Conservation (phyloP, 768 basidiomycete species). For the Suillus tomentosus region DNA sequence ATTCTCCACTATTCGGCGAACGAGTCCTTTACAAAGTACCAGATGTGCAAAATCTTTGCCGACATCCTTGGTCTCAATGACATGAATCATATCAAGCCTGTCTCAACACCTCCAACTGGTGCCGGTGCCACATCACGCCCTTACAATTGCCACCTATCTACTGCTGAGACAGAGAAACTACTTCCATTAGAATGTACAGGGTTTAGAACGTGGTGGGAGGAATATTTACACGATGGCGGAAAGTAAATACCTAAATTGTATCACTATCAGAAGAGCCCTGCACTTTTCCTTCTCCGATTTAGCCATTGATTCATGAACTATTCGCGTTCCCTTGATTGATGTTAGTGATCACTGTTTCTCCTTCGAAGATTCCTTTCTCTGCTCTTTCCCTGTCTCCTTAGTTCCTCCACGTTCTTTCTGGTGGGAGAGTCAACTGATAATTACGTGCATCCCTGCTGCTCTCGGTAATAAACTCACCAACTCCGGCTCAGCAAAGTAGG, state of each 20-base stretch:
- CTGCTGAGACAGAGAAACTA: conserved; percentile 71
- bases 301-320: not conserved
- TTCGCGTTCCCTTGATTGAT: not conserved
- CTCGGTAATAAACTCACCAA: not conserved
- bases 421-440: not conserved
- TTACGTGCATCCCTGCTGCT: too few relatives aligned
- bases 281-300: not conserved
- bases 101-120: conserved; percentile 65
- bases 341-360: not conserved
- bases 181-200: conserved; percentile 58
- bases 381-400: not conserved
- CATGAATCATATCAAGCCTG: conserved; percentile 74
- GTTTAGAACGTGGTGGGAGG: conserved; percentile 88
- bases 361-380: not conserved
- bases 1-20: conserved; percentile 86
- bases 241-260: conserved; percentile 14
- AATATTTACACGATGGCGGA: conserved; percentile 37
- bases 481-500: conserved; percentile 24
- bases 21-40: conserved; percentile 90
- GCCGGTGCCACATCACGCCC: conserved; percentile 74
- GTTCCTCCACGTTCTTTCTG: not conserved
- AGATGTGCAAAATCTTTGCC: conserved; percentile 82
- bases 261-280: not conserved
- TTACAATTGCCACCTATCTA: conserved; percentile 77
- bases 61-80: conserved; percentile 62